A percentile compares a stretch with the other conserved stretches of the same genome.
Conservation (phyloP, 805 yeast genomes). For the Candida dendrica region DNA sequence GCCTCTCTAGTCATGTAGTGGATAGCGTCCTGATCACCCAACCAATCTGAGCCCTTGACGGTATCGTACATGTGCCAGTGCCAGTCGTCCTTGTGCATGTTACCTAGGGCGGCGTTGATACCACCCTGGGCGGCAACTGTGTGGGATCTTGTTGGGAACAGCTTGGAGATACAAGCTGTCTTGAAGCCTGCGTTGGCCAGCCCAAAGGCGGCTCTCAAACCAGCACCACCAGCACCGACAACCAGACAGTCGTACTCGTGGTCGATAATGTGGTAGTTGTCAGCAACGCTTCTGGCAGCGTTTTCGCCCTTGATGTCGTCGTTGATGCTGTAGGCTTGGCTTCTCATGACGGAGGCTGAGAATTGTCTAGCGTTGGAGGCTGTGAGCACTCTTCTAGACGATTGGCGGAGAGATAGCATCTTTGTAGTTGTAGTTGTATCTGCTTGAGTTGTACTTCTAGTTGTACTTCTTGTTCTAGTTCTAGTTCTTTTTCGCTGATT, state of each 20-base stretch:
- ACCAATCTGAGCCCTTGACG: slow-evolving; percentile 98
- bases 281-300: slow-evolving; percentile 47
- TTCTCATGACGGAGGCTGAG: slow-evolving; percentile 15
- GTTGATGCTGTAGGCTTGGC: slow-evolving; percentile 24
- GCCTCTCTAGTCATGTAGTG: slow-evolving; percentile 99
- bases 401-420: background rate
- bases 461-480: background rate
- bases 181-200: slow-evolving; percentile 94
- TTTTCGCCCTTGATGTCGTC: slow-evolving; percentile 39
- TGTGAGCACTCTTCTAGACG: background rate
- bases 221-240: slow-evolving; percentile 99
- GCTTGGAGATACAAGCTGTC: slow-evolving; percentile 94
- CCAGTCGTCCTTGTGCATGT: slow-evolving; percentile 98
- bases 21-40: slow-evolving; percentile 98
- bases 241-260: slow-evolving; percentile 98
- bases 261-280: slow-evolving; percentile 86
- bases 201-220: slow-evolving; percentile 97
- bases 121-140: slow-evolving; percentile 99
- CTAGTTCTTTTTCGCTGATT: background rate
- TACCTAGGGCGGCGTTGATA: slow-evolving; percentile 96
- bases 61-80: slow-evolving; percentile 99
- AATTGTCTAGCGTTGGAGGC: slow-evolving; percentile 5
- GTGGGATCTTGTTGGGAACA: slow-evolving; percentile 97
- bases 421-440: background rate
- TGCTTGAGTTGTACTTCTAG: too few relatives aligned